Percentiles rank a stretch among this genome's conserved stretches.
Evolutionary conservation across 148 eudicot species (phyloP).

Genomic region (Rhododendron henanense): DNA sequence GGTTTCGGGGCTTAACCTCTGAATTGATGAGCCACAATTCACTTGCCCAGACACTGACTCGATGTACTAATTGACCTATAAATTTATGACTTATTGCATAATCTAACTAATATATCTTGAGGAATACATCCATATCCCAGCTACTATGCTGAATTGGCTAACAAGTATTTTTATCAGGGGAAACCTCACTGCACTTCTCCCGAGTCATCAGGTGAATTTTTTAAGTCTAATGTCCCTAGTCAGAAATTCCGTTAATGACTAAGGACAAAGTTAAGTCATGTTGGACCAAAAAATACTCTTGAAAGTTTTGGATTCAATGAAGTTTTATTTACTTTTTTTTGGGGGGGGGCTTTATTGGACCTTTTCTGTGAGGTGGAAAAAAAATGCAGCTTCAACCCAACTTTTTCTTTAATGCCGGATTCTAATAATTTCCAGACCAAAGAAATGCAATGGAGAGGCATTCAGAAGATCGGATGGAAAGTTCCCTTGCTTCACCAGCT

Average conservation of each 20-base stretch:
- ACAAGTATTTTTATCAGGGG: not conserved
- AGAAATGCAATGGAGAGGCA: conserved; percentile 40
- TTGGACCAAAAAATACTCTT: not conserved
- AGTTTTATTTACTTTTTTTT: not conserved
- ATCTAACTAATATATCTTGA: not conserved
- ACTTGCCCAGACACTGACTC: not conserved
- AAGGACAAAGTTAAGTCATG: not conserved
- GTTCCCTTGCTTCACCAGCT: conserved; percentile 36
- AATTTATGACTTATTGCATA: not conserved
- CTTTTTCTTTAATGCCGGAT: conserved; percentile 1
- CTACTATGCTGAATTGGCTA: not conserved
- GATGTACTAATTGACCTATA: not conserved
- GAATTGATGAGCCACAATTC: not conserved
- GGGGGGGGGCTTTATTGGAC: not conserved
- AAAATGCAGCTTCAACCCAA: not conserved
- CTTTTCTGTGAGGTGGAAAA: not conserved
- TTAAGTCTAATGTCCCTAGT: not conserved
- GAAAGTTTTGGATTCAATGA: not conserved
- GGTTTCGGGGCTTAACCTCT: not conserved
- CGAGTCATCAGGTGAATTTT: not conserved
- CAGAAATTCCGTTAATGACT: not conserved
- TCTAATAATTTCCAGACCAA: conserved; percentile 43
- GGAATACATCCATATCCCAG: not conserved
- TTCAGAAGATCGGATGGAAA: conserved; percentile 40
- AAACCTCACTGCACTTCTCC: not conserved